Conservation (phyloP, 805 yeast species). For the Diddensiella transvaalensis region DNA sequence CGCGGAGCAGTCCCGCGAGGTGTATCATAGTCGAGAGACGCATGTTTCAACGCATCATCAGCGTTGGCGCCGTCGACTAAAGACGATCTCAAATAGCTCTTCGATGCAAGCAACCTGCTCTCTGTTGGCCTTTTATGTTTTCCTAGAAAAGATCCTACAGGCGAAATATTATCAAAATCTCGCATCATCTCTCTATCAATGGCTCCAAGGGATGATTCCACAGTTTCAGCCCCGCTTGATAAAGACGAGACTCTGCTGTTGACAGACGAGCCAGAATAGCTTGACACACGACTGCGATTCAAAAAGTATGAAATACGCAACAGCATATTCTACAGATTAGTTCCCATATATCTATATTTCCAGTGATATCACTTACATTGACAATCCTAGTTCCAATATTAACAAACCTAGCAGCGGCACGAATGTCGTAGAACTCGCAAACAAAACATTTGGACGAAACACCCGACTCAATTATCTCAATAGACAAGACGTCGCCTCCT, state of each 20-base stretch:
- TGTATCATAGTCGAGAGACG: slow-evolving; percentile 1
- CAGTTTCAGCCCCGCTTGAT: not conserved
- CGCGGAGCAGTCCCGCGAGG: not conserved
- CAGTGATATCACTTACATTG: not conserved
- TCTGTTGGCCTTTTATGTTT: not conserved
- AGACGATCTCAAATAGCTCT: not conserved
- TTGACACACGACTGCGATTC: not conserved
- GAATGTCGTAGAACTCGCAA: slow-evolving; percentile 36
- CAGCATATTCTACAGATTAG: not conserved
- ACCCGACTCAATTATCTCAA: not conserved
- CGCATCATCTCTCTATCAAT: not conserved
- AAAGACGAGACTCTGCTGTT: not conserved
- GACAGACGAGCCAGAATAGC: not conserved
- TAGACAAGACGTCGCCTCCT: not conserved
- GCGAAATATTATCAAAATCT: not conserved
- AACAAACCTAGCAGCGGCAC: slow-evolving; percentile 35
- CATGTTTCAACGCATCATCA: slow-evolving; percentile 9
- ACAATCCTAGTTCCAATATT: slow-evolving; percentile 4
- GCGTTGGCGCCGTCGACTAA: not conserved
- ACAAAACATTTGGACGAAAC: slow-evolving; percentile 15
- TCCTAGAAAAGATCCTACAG: not conserved
- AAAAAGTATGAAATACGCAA: not conserved
- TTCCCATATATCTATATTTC: too few relatives aligned
- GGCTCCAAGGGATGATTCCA: not conserved
- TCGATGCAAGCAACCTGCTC: not conserved